Base-by-base conservation (phyloP, 1,139 yeast genomes). In the Suhomyces panamericanus region DNA sequence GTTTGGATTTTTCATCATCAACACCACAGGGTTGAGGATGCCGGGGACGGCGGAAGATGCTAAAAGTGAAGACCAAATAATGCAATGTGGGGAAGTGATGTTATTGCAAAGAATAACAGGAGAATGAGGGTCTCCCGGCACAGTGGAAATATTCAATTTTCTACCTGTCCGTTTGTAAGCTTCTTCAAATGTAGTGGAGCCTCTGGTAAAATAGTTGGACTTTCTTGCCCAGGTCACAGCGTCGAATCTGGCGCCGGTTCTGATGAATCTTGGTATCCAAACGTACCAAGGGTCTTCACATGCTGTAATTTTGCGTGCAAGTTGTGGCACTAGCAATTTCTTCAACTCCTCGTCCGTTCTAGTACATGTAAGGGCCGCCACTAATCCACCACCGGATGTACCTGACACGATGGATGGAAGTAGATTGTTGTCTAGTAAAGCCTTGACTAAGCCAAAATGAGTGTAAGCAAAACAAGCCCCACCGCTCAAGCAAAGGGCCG, bases 21-120 rank as follows among this genome's bases (percentile, higher is more conserved):
- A 66, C 6, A 85, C 89, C 26, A 86, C 93, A 0, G 95, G 95
- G 49, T 85, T 84, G 46, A 87, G 67, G n/a, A 87, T 84, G 0
- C 95, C 95, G 0, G 95, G 95, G 8, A 87, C 95, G 0, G 95
- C 95, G 4, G 89, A 80, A 11, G 90, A 83, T 0, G 95, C 95
- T 38, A 87, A 67, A 50, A 87, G 66, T 0, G 91, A 73, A 2
- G 88, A 81, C 95, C 95, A 87, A 16, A 87, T 83, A n/a, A 86
- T 83, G 59, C 93, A 85, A 60, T 85, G 78, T 10, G 95, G 95
- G 7, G 91, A 80, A 0, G 95, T 87, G 46, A 85, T 77, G 56
- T 82, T 82, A 55, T 87, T 87, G 62, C 93, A 84, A 44, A 87
- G 68, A 58, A 87, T 86, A 4, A 83, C 90, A 0, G 95, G 95